Percentiles rank a stretch among this genome's conserved stretches.
Evolutionary conservation across 805 yeast species (phyloP).

Genomic region (Myxozyma monticola): DNA sequence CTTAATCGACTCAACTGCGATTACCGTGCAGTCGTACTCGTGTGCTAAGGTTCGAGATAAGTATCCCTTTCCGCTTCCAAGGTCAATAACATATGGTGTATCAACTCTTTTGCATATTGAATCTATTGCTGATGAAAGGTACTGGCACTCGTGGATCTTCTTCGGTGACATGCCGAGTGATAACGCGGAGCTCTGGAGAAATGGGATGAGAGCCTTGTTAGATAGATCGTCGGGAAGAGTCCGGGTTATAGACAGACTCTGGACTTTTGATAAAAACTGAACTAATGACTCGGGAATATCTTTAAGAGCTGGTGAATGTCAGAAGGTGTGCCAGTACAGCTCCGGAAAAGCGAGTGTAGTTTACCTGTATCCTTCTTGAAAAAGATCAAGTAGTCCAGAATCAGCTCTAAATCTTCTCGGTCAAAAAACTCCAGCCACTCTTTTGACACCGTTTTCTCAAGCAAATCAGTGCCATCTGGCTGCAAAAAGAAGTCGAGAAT

Average conservation of each 20-base stretch:
- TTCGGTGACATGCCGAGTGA: constrained; percentile 32
- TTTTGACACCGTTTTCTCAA: constrained; percentile 13
- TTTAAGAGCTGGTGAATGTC: no score
- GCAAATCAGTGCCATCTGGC: constrained; percentile 19
- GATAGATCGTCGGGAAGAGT: constrained; percentile 2
- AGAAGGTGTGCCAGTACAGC: no score
- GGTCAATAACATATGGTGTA: constrained; percentile 28
- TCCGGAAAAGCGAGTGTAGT: no score
- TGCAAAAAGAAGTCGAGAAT: constrained; percentile 26
- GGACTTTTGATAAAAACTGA: constrained; percentile 9
- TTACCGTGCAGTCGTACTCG: constrained; percentile 21
- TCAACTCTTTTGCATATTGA: constrained; percentile 7
- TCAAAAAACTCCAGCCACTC: constrained; percentile 28
- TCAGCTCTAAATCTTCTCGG: constrained; percentile 10
- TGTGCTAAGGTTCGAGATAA: constrained; percentile 29
- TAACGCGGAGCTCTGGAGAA: constrained; percentile 13
- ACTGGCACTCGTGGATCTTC: constrained; percentile 31
- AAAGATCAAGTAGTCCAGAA: constrained; percentile 19
- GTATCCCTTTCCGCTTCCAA: constrained; percentile 35
- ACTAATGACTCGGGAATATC: constrained; percentile 18
- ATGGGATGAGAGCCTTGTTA: background rate
- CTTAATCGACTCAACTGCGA: constrained; percentile 29
- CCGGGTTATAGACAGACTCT: constrained; percentile 16
- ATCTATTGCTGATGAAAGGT: constrained; percentile 17
- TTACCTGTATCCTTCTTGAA: background rate